Base-by-base conservation (phyloP, 352 stramenopile species). In the Phytopythium mirpurense region DNA sequence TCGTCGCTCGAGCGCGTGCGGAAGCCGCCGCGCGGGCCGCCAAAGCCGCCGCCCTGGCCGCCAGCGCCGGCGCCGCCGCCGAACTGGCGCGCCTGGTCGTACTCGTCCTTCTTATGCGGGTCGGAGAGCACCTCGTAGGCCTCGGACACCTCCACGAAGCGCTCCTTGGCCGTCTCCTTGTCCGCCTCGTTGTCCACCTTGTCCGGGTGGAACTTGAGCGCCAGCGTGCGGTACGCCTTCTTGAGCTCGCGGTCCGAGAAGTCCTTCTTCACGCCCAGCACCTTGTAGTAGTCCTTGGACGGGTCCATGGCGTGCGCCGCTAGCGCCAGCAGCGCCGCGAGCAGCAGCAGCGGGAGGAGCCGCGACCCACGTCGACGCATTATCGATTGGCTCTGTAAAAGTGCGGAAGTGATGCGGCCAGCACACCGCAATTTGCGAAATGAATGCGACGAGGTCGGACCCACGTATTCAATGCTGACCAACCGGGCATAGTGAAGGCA, bases 51-150 rank as follows among this genome's bases (percentile, higher is more conserved):
- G 12, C 49, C 51, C 14, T 46, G 55, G 2, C 54, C 59, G 19
- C 53, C 56, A 31, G 19, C 41, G 1, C 40, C 41, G 2, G 49
- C 51, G 36, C 51, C 60, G 31, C 62, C 68, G 47, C 65, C 63
- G 50, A 79, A 78, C 1, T 57, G 61, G n/a, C 76, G 70, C 10
- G 72, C 76, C 32, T 96, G 69, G 59, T 98, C 92, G 65, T 97
- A 98, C 35, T 94, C 85, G 9, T 91, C 69, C 37, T 89, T 75
- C 67, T 96, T 93, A 16, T 94, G 65, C 41, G 84, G 65, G 51
- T 98, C 92, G 18, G 84, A 95, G 19, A 98, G 81, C 56, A 97
- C 88, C 56, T 96, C 87, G 61, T 97, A 98, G 3, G 92, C 92
- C 54, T 96, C 85, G 19, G 75, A 94, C 34, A 97, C 87, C 48